These are phyloP conservation scores for Seiridium cupressi DNA, from an alignment of 2,329 filamentous ascomycete species.

Conservation along the genomic window DNA sequence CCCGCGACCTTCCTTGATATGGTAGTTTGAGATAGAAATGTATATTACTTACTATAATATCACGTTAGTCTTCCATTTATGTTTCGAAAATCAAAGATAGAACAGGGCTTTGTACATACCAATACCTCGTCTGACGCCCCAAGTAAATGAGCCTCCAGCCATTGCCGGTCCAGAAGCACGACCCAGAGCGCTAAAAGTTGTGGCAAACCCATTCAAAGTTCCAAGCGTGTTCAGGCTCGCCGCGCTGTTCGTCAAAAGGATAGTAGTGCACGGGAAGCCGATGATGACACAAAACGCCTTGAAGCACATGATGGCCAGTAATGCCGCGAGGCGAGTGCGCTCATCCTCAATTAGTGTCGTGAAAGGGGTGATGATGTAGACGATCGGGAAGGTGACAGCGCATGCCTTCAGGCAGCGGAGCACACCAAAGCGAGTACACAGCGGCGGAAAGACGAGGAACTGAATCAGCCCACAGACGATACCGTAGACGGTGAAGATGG, in stretches of 20 bases:
- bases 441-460: conserved; percentile 78
- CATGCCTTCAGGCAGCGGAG: conserved; percentile 70
- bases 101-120: no score
- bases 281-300: conserved; percentile 79
- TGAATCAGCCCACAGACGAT: conserved; percentile 78
- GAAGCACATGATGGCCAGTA: conserved; percentile 67
- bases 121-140: conserved; percentile 73
- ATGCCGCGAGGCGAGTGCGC: conserved; percentile 52
- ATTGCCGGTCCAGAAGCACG: conserved; percentile 76
- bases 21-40: no score
- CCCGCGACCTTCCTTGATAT: no score
- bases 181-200: conserved; percentile 77
- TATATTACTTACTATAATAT: no score
- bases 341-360: conserved; percentile 59
- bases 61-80: no score
- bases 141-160: conserved; percentile 70
- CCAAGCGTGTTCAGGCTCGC: conserved; percentile 73
- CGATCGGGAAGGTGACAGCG: conserved; percentile 64
- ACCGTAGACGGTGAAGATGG: conserved; percentile 82
- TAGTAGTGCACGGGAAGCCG: conserved; percentile 85
- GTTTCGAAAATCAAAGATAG: no score
- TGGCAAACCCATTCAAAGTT: conserved; percentile 88
- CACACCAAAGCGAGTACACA: conserved; percentile 72
- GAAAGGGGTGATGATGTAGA: conserved; percentile 83
- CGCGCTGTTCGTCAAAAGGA: conserved; percentile 86